Evolutionary conservation across 2,329 filamentous ascomycete genomes (phyloP), one percentile per base, ranked within the genome.

Genomic region (Plenodomus lindquistii): DNA sequence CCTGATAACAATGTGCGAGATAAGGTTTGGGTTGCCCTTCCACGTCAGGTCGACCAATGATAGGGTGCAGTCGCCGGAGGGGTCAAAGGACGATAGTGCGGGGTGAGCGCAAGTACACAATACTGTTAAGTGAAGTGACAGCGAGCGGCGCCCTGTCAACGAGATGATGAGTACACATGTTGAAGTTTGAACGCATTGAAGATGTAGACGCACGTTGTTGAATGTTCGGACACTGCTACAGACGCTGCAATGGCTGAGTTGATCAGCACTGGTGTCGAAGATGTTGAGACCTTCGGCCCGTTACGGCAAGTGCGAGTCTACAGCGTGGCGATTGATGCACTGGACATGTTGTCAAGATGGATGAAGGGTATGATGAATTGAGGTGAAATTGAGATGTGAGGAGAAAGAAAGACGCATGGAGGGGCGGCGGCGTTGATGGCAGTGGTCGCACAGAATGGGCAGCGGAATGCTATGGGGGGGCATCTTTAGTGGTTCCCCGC

Each of bases 391-490:
- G 41, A 35, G 34, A 36, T 37, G 46, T 42, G 55, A 50, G 46
- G 53, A 53, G 52, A 57, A 50, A 48, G 42, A 46, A 53, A 47
- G 47, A 52, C 47, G 50, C 47, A 59, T 40, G 46, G 55, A 57
- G 48, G 57, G 54, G 55, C 52, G 49, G 50, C 52, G 52, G 27
- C 44, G 56, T 51, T 41, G 55, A 50, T 56, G 47, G 44, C 49
- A 45, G 59, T 63, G 58, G 65, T 69, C 57, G 63, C 59, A 63
- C 63, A 62, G 48, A 50, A 46, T 17, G 20, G n/a, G 43, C 44
- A 44, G 48, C 52, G 61, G 64, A 65, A 62, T 63, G 67, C 49
- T 57, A 62, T 65, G 59, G 55, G 57, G 55, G 57, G 51, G 45
- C 52, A 49, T 48, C 55, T 54, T 31, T 31, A 55, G 57, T 60